Evolutionary conservation across 108 stramenopile species (phyloP).

Genomic region (Skeletonema menzelii): DNA sequence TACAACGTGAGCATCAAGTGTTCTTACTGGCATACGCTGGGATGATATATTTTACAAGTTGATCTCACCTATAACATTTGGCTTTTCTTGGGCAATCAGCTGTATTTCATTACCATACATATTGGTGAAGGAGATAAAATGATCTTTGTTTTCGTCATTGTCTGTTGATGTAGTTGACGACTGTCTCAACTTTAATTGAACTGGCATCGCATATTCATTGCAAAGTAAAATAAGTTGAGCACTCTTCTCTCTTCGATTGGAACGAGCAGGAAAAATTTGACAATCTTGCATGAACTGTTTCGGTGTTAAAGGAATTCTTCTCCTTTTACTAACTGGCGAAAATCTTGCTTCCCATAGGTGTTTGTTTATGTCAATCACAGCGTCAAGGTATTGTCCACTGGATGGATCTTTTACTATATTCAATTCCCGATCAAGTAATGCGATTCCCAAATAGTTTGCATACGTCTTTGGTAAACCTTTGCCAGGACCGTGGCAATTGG

Average conservation of each 20-base stretch:
- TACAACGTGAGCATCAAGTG: too few relatives aligned
- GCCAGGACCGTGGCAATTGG: conserved; percentile 47
- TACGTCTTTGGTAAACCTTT: conserved; percentile 30
- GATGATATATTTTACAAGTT: too few relatives aligned
- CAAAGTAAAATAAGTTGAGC: conserved; percentile 30
- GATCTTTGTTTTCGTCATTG: background rate
- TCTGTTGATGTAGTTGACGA: background rate
- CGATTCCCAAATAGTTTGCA: conserved; percentile 38
- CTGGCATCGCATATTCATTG: conserved; percentile 31
- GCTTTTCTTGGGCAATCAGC: conserved; percentile 15
- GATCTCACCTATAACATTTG: too few relatives aligned
- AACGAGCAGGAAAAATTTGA: conserved; percentile 27
- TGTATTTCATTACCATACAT: conserved; percentile 35
- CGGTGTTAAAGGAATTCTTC: background rate
- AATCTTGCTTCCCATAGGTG: conserved; percentile 18
- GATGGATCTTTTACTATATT: conserved; percentile 19
- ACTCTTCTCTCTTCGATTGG: conserved; percentile 2
- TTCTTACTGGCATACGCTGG: too few relatives aligned
- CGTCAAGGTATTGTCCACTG: conserved; percentile 31
- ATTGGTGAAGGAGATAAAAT: conserved; percentile 17
- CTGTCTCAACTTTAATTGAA: conserved; percentile 14
- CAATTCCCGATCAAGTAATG: conserved; percentile 42
- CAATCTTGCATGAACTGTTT: conserved; percentile 42
- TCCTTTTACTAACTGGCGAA: background rate
- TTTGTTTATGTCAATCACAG: conserved; percentile 33